phyloP scores from a whole-genome alignment of 1,284 basidiomycete species.

The Pholiota adiposa region DNA sequence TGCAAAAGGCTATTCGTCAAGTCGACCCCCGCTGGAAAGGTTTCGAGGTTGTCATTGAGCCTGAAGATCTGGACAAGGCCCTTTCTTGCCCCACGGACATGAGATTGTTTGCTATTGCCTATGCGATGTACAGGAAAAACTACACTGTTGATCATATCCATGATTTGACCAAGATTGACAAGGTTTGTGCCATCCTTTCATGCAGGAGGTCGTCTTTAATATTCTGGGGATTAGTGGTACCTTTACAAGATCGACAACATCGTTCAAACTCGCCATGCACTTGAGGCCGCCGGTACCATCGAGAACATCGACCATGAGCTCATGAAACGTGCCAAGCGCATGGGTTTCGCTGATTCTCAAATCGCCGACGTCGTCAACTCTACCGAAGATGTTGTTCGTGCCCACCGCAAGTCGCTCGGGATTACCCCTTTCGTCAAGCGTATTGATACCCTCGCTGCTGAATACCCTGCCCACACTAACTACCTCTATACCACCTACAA shows the following conservation, averaged over 20 bases:
- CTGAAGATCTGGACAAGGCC: constrained; percentile 84
- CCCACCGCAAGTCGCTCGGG: constrained; percentile 83
- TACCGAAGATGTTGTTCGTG: constrained; percentile 81
- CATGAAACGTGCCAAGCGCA: constrained; percentile 83
- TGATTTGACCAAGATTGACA: constrained; percentile 97
- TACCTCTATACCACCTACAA: constrained; percentile 99
- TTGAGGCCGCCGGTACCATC: constrained; percentile 73
- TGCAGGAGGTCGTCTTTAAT: constrained; percentile 6
- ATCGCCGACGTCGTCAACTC: constrained; percentile 79
- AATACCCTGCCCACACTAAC: constrained; percentile 99
- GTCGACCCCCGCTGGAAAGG: constrained; percentile 91
- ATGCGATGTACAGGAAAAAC: constrained; percentile 94
- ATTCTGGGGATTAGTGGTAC: constrained; percentile 75
- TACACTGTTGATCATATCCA: constrained; percentile 92
- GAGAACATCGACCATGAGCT: constrained; percentile 70
- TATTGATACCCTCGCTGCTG: constrained; percentile 98
- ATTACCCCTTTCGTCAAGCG: constrained; percentile 99
- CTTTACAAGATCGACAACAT: constrained; percentile 99
- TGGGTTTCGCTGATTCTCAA: constrained; percentile 95
- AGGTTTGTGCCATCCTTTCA: constrained; percentile 49
- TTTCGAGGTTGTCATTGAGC: constrained; percentile 82
- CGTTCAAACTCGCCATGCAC: constrained; percentile 78
- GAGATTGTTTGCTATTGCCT: constrained; percentile 95
- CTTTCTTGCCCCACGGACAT: constrained; percentile 85
- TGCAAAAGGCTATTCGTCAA: constrained; percentile 98